These are phyloP conservation scores for Piper longum DNA, from an alignment of 164 flowering plant species.

Conservation along the genomic window DNA sequence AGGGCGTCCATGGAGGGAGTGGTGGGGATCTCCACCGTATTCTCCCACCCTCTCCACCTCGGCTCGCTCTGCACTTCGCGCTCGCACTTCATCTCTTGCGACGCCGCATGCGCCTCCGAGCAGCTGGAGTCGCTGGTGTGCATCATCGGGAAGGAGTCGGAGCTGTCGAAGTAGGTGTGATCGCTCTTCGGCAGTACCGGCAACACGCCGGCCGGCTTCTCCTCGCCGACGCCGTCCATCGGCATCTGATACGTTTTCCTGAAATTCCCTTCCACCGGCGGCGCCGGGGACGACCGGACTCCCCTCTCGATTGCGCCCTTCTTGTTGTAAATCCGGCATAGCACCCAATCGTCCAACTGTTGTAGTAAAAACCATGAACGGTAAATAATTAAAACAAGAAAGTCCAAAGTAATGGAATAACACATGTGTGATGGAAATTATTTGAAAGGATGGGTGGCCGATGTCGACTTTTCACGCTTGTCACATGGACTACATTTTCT, in stretches of 20 bases:
- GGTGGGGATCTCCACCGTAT: not conserved
- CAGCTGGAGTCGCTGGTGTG: constrained; percentile 3
- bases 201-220: not conserved
- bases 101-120: not conserved
- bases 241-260: not conserved
- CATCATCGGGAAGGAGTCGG: constrained; percentile 2
- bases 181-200: not conserved
- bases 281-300: not conserved
- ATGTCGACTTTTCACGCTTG: too few species aligned
- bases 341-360: constrained; percentile 19
- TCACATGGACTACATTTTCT: too few species aligned
- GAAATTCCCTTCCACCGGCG: not conserved
- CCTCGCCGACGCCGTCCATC: not conserved
- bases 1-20: not conserved
- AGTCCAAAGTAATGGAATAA: too few species aligned
- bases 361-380: too few species aligned
- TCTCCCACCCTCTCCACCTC: constrained; percentile 7
- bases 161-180: not conserved
- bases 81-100: constrained; percentile 4
- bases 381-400: too few species aligned
- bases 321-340: constrained; percentile 19
- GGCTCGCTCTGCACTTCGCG: constrained; percentile 8
- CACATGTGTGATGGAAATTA: too few species aligned
- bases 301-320: not conserved
- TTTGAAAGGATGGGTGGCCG: too few species aligned